Base-by-base conservation (phyloP, 371 early-diverging fungal genomes). In the Conidiobolus incongruus region DNA sequence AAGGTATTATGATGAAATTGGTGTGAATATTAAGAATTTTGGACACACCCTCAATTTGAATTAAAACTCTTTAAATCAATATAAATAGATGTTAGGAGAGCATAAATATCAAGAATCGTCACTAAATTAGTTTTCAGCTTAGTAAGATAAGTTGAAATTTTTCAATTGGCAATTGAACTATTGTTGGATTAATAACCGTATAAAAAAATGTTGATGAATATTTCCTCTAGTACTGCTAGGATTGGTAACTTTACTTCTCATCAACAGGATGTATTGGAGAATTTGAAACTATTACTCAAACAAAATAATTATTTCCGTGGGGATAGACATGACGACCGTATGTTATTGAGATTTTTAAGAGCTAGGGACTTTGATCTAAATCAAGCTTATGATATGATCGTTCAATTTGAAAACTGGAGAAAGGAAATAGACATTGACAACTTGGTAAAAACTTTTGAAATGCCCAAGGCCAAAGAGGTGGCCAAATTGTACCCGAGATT, bases 301-400 rank as follows among this genome's bases (percentile, higher is more conserved):
- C 48, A 47, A n/a, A 58, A 59, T 21, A 54, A 52, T 23, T 47
- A 59, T 38, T 70, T 65, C 52, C 58, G 61, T 20, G 59, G 60
- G 13, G 59, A 49, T 37, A 60, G 61, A 44, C 74, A 76, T 50
- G 65, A 66, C 49, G 80, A 77, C 52, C 60, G 72, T 55, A 51
- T 59, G 24, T 53, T 77, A 35, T 61, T 75, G 21, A 72, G 80
- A 10, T 79, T 79, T 58, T 55, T 79, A 43, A 62, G 80, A 12
- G 80, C 80, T 15, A 60, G 80, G 32, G 65, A 71, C 51, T 77
- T 77, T 60, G 52, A 70, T 39, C 37, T 79, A 29, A 50, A 50
- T 12, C 49, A 51, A 28, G 47, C 77, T 40, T 65, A 67, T 55
- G 63, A 70, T 49, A 79, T 79, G 80, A 71, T 67, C 49, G 48